These are phyloP conservation scores for Ophiostoma triangulosporum DNA, from an alignment of 2,329 filamentous ascomycete species.

Conservation along the genomic window DNA sequence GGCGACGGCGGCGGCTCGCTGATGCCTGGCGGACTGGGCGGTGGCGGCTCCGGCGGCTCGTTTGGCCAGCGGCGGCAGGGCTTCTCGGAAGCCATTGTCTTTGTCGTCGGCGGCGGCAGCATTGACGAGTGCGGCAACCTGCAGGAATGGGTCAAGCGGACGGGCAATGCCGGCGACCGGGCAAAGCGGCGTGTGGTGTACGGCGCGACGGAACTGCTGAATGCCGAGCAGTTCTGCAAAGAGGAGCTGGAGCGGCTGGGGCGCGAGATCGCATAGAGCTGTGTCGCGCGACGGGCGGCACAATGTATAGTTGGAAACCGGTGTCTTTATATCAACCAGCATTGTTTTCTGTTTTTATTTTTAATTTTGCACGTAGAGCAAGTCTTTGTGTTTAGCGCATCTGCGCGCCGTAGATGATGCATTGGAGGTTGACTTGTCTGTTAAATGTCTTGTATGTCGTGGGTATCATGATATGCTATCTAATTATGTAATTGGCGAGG, in stretches of 20 bases:
- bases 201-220: constrained; percentile 75
- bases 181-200: constrained; percentile 77
- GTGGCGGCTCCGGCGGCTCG: constrained; percentile 42
- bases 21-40: constrained; percentile 21
- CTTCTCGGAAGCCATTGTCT: constrained; percentile 84
- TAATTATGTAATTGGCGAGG: background rate
- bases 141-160: constrained; percentile 85
- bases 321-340: background rate
- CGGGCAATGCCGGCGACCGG: constrained; percentile 38
- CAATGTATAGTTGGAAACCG: background rate
- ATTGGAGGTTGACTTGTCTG: too few species aligned
- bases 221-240: constrained; percentile 51
- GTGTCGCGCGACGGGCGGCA: background rate
- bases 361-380: too few species aligned
- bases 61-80: constrained; percentile 87
- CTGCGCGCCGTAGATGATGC: too few species aligned
- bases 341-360: background rate
- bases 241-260: constrained; percentile 51
- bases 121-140: constrained; percentile 99
- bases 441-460: background rate
- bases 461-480: constrained; percentile 5
- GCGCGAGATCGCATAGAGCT: constrained; percentile 30
- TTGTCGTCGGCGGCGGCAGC: constrained; percentile 86
- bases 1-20: constrained; percentile 27
- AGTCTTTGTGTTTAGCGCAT: too few species aligned